A percentile compares a stretch with the other conserved stretches of the same genome.
phyloP scores from a whole-genome alignment of 2,329 filamentous ascomycete genomes.

The Paecilomyces variotii region DNA sequence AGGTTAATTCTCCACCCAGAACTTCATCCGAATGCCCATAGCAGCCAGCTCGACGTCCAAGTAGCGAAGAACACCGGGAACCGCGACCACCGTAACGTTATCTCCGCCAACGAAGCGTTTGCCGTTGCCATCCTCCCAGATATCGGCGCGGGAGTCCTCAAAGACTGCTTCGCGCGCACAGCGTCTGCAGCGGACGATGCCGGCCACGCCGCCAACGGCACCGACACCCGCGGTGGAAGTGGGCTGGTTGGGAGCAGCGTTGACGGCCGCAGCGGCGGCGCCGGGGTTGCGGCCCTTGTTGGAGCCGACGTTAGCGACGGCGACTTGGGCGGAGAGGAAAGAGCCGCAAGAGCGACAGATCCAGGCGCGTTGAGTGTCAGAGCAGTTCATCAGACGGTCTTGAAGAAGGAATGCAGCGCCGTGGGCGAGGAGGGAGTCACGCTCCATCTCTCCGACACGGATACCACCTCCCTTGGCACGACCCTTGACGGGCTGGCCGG shows the following conservation, averaged over 20 bases:
- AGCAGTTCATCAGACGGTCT: constrained; percentile 94
- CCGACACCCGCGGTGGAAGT: constrained; percentile 41
- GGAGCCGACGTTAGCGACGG: constrained; percentile 25
- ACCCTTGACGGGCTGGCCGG: constrained; percentile 94
- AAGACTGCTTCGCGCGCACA: constrained; percentile 60
- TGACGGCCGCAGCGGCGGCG: constrained; percentile 21
- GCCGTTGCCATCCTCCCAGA: constrained; percentile 87
- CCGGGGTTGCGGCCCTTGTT: constrained; percentile 20
- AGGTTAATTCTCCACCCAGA: constrained; percentile 56
- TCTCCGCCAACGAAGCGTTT: constrained; percentile 79
- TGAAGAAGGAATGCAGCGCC: constrained; percentile 91
- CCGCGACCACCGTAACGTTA: constrained; percentile 82
- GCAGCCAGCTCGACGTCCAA: constrained; percentile 90
- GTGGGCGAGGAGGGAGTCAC: constrained; percentile 88
- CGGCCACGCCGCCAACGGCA: constrained; percentile 51
- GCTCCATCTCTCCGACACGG: constrained; percentile 98
- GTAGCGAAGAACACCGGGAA: constrained; percentile 87
- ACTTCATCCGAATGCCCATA: constrained; percentile 95
- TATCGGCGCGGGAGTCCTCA: constrained; percentile 60
- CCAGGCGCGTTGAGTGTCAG: constrained; percentile 83
- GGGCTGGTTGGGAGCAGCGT: constrained; percentile 21
- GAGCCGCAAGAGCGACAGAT: constrained; percentile 84
- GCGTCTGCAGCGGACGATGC: constrained; percentile 67
- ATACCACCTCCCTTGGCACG: constrained; percentile 96
- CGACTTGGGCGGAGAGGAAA: constrained; percentile 72